Evolutionary conservation across 805 yeast genomes (phyloP).

Genomic region (Starmerella lactis-condensi): DNA sequence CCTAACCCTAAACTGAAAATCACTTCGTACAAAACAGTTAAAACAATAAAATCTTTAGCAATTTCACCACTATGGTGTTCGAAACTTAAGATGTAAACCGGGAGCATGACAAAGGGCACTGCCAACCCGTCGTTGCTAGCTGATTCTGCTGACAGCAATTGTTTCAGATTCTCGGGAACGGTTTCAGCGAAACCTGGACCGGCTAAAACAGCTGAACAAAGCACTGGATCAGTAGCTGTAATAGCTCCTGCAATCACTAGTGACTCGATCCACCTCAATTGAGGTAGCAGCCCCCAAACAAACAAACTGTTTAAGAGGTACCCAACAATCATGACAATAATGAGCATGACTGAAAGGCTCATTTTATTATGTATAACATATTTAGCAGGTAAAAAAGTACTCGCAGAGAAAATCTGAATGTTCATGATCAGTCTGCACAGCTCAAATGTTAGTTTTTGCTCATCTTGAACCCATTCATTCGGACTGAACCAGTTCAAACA

Average conservation of each 20-base stretch:
- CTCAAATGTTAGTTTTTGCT: constrained; percentile 18
- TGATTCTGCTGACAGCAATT: constrained; percentile 48
- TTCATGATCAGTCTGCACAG: constrained; percentile 41
- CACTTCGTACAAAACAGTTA: constrained; percentile 40
- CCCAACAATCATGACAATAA: constrained; percentile 55
- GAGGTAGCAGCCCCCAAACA: constrained; percentile 43
- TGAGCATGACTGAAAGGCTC: constrained; percentile 37
- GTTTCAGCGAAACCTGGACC: constrained; percentile 56
- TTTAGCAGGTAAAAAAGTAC: constrained; percentile 53
- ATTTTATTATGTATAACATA: constrained; percentile 43
- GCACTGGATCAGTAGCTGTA: constrained; percentile 61
- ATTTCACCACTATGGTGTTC: constrained; percentile 30
- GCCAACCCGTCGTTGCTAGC: constrained; percentile 55
- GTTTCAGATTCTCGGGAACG: constrained; percentile 39
- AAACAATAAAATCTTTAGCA: constrained; percentile 43
- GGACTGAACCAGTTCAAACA: constrained; percentile 73
- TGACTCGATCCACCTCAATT: constrained; percentile 35
- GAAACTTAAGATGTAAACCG: constrained; percentile 36
- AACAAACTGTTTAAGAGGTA: constrained; percentile 49
- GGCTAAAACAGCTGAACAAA: constrained; percentile 33
- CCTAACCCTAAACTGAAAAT: constrained; percentile 35
- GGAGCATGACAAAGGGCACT: constrained; percentile 44
- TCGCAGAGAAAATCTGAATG: constrained; percentile 53
- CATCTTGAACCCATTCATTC: constrained; percentile 51
- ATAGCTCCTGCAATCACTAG: constrained; percentile 50